Conservation (phyloP, 1,284 basidiomycete genomes). For the Fomitopsis schrenkii region DNA sequence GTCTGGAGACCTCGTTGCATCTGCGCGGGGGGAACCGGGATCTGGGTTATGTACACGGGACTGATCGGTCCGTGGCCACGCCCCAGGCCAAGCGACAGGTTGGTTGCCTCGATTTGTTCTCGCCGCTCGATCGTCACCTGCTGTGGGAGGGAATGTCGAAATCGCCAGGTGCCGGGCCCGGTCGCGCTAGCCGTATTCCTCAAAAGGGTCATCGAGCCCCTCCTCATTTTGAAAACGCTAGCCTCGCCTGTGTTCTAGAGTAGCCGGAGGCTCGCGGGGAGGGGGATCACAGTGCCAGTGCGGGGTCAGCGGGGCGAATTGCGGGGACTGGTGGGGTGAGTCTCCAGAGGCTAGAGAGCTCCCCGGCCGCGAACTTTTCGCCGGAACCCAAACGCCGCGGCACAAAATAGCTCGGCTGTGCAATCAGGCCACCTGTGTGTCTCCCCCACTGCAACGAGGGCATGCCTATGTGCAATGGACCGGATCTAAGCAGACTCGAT, state of each 20-base stretch:
- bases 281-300: not conserved
- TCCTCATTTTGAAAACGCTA: not conserved
- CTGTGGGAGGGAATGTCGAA: constrained; percentile 1
- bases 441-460: no score
- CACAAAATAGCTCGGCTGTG: no score
- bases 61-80: constrained; percentile 9
- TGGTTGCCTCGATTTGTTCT: constrained; percentile 5
- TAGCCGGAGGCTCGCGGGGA: not conserved
- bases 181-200: not conserved
- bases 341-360: not conserved
- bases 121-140: constrained; percentile 9
- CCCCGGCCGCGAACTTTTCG: not conserved
- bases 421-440: no score
- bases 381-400: no score
- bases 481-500: no score
- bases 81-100: not conserved
- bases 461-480: no score
- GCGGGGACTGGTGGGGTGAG: not conserved
- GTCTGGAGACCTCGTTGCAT: constrained; percentile 19
- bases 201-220: not conserved
- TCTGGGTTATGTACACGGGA: constrained; percentile 14
- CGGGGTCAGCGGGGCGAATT: not conserved
- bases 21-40: constrained; percentile 21
- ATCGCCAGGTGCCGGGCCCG: not conserved
- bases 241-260: not conserved